phyloP scores from a whole-genome alignment of 169 alveolate genomes.

The Plasmodium billcollinsi region DNA sequence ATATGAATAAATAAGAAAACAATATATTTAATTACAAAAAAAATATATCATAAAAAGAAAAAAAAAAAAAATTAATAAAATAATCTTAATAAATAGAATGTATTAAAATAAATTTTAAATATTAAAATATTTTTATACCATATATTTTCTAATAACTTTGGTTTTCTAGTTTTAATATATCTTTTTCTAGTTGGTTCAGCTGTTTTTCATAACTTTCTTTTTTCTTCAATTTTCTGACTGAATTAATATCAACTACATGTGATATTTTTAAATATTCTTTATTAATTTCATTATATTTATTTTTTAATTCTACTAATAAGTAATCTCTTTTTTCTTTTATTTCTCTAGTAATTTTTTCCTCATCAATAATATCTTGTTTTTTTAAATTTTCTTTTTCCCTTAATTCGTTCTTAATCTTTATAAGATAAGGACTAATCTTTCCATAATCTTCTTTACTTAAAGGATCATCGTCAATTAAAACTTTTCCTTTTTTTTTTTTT shows the following conservation, averaged over 20 bases:
- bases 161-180: constrained; percentile 65
- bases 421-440: constrained; percentile 67
- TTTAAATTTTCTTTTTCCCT: constrained; percentile 74
- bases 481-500: constrained; percentile 58
- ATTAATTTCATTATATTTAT: constrained; percentile 75
- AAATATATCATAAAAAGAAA: no score
- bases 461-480: constrained; percentile 56
- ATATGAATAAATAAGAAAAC: no score
- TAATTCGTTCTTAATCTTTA: constrained; percentile 58
- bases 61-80: no score
- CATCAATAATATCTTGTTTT: constrained; percentile 75
- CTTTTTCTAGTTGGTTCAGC: constrained; percentile 68
- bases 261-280: constrained; percentile 74
- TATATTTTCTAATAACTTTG: constrained; percentile 16
- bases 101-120: no score
- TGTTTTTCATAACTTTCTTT: constrained; percentile 73
- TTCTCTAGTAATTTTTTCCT: constrained; percentile 63
- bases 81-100: no score
- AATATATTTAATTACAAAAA: no score
- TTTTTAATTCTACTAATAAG: constrained; percentile 48
- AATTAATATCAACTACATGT: constrained; percentile 72
- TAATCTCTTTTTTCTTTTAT: constrained; percentile 36
- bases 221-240: constrained; percentile 74
- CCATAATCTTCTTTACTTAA: constrained; percentile 70
- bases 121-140: no score